phyloP scores from a whole-genome alignment of 2,329 filamentous ascomycete species.

The Stemphylium vesicarium region DNA sequence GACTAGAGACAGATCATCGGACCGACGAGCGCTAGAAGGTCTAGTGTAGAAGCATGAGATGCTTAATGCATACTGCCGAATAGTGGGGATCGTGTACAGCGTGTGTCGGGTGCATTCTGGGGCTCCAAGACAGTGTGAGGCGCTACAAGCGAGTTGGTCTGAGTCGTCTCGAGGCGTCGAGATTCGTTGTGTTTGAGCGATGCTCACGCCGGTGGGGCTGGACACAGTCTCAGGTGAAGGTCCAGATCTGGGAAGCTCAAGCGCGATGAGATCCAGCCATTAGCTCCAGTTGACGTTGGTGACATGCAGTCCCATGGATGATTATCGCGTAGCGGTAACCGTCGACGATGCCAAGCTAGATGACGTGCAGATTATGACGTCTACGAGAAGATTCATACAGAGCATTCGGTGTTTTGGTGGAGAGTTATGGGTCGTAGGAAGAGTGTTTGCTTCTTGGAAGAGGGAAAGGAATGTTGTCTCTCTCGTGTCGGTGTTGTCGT shows the following conservation, averaged over 20 bases:
- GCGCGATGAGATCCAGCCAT: not conserved
- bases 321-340: constrained; percentile 1
- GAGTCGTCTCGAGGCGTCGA: not conserved
- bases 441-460: too few species aligned
- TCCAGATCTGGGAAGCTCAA: not conserved
- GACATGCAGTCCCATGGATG: not conserved
- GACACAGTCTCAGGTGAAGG: not conserved
- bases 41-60: constrained; percentile 13
- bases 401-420: not conserved
- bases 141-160: constrained; percentile 1
- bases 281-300: not conserved
- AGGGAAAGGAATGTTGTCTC: not conserved
- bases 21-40: constrained; percentile 2
- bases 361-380: not conserved
- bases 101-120: not conserved
- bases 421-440: not conserved
- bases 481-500: not conserved
- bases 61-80: constrained; percentile 7
- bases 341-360: constrained; percentile 6
- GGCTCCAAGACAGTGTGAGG: not conserved
- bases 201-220: not conserved
- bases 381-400: not conserved
- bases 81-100: constrained; percentile 5
- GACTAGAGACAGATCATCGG: constrained; percentile 2
- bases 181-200: not conserved